phyloP scores from a whole-genome alignment of 805 yeast genomes.

The Candida rishiriensis region DNA sequence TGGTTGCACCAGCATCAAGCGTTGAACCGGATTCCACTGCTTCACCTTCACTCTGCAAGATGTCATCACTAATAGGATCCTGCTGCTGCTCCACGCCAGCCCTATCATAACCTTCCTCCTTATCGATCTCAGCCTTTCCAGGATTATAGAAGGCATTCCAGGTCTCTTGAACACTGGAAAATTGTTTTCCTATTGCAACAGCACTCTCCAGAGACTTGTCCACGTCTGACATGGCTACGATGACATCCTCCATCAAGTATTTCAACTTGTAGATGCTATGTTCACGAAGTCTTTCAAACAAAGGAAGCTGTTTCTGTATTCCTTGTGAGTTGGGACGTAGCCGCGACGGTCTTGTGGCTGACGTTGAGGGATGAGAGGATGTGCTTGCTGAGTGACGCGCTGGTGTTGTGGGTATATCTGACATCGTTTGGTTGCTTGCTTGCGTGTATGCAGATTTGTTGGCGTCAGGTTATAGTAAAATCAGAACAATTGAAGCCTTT shows the following conservation, averaged over 20 bases:
- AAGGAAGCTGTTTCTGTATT: conserved; percentile 8
- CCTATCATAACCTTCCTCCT: neutral
- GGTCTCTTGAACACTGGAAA: conserved; percentile 13
- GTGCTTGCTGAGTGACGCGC: neutral
- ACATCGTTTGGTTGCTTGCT: too few relatives aligned
- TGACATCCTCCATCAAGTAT: conserved; percentile 18
- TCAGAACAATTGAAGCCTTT: too few relatives aligned
- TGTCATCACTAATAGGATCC: neutral
- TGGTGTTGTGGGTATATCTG: neutral
- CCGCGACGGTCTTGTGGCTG: conserved; percentile 1
- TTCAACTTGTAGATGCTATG: conserved; percentile 15
- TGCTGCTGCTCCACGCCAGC: neutral
- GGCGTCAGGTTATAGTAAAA: too few relatives aligned
- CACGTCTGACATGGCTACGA: conserved; percentile 13
- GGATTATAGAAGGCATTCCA: conserved; percentile 23
- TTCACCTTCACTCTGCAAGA: neutral
- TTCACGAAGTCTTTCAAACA: conserved; percentile 16
- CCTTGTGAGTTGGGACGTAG: too few relatives aligned
- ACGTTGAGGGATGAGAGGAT: conserved; percentile 2
- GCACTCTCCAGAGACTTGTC: conserved; percentile 19
- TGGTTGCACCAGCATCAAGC: too few relatives aligned
- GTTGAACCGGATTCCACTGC: neutral
- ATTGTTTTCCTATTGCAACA: conserved; percentile 18
- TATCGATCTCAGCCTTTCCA: conserved; percentile 3
- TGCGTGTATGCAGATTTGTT: too few relatives aligned